Base-by-base conservation (phyloP, 2,329 filamentous ascomycete genomes). In the Paecilomyces niveus region DNA sequence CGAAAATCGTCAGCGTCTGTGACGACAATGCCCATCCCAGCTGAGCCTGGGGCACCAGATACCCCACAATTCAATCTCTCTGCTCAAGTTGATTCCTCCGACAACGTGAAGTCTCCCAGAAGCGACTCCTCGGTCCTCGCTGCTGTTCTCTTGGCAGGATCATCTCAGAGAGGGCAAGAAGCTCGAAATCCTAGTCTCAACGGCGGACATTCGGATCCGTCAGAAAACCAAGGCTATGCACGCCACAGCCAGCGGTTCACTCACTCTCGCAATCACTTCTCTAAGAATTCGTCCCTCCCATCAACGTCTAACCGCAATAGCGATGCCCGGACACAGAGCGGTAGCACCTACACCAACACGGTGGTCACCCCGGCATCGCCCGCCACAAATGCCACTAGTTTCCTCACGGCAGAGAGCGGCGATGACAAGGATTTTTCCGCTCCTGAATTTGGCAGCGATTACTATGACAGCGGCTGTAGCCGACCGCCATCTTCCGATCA, bases 331-430 rank as follows among this genome's bases (percentile, higher is more conserved):
- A 75, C 73, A 6, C 74, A 76, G 56, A 76, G 74, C 58, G 64
- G 72, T 57, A 74, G 75, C 61, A 74, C 74, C 3, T 73, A 76
- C 59, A 76, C 75, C 54, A 76, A 76, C 59, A 74, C 70, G 13
- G 64, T 65, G 24, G 72, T 73, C 65, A 74, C 75, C 0, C 73
- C 75, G 1, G 71, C 74, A 3, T 77, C 75, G 5, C 74, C 74
- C 1, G 70, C 72, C 10, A 78, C 76, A n/a, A 77, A 78, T 58
- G 75, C 75, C 18, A 76, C 76, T 33, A 78, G 76, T 58, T 71
- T 77, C 29, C 64, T 77, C 32, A 75, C 73, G 13, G 69, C 71
- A 29, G 74, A 77, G 53, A 76, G 74, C 54, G 65, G 70, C 22
- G 75, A 77, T 35, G 75, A 77, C 53, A 73, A 72, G 54, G 68